Percentiles rank a stretch among this genome's conserved stretches.
phyloP scores from a whole-genome alignment of 2,329 filamentous ascomycete genomes.

The Claviceps cyperi region DNA sequence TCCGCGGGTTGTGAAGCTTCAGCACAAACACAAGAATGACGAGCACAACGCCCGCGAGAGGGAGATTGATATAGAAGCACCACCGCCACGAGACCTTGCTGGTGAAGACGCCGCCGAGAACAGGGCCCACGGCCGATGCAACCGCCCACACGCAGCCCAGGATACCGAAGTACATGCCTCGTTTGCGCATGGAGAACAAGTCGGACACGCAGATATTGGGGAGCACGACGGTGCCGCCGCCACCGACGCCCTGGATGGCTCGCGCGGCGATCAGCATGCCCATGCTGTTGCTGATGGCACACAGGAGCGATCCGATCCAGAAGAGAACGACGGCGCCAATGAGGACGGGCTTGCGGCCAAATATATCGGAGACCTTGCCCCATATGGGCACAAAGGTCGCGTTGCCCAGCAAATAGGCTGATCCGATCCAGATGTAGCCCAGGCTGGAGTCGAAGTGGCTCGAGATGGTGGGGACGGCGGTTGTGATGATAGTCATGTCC shows the following conservation, averaged over 20 bases:
- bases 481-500: slow-evolving; percentile 50
- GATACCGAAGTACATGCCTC: slow-evolving; percentile 37
- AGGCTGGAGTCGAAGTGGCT: slow-evolving; percentile 47
- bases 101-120: slow-evolving; percentile 56
- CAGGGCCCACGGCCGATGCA: slow-evolving; percentile 48
- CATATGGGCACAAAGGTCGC: slow-evolving; percentile 54
- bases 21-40: slow-evolving; percentile 44
- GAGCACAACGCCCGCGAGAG: slow-evolving; percentile 31
- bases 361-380: slow-evolving; percentile 48
- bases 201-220: slow-evolving; percentile 46
- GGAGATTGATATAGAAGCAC: slow-evolving; percentile 55
- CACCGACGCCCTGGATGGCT: slow-evolving; percentile 42
- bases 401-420: slow-evolving; percentile 57
- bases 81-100: slow-evolving; percentile 51
- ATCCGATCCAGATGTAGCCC: slow-evolving; percentile 68
- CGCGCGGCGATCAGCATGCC: slow-evolving; percentile 39
- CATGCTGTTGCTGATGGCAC: slow-evolving; percentile 34
- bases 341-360: slow-evolving; percentile 41
- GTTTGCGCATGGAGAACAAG: slow-evolving; percentile 35
- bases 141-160: slow-evolving; percentile 48
- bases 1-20: slow-evolving; percentile 53
- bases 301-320: slow-evolving; percentile 39
- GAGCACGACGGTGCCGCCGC: slow-evolving; percentile 42
- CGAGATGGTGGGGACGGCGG: slow-evolving; percentile 51
- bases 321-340: slow-evolving; percentile 37